These are phyloP conservation scores for Scedosporium boydii DNA, from an alignment of 2,329 filamentous ascomycete genomes.

Conservation along the genomic window DNA sequence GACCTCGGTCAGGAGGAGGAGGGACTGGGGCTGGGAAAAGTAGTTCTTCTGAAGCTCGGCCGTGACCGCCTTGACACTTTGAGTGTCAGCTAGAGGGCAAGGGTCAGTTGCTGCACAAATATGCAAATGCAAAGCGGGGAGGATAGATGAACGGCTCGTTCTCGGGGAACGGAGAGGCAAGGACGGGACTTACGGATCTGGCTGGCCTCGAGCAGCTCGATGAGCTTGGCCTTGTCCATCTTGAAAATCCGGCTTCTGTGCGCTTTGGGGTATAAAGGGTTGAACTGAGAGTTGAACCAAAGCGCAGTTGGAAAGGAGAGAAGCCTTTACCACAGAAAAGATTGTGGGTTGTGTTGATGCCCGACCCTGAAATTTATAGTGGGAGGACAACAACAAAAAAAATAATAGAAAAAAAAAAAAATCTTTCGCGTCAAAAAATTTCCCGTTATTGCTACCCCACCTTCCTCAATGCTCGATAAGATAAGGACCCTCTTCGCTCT, in stretches of 20 bases:
- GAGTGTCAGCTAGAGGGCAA: constrained; percentile 63
- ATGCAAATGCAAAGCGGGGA: neutral
- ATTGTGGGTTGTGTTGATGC: constrained; percentile 5
- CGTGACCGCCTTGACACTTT: constrained; percentile 82
- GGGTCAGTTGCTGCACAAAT: constrained; percentile 20
- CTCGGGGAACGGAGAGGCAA: constrained; percentile 4
- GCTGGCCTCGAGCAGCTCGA: constrained; percentile 78
- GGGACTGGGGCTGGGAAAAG: constrained; percentile 76
- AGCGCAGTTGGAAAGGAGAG: neutral
- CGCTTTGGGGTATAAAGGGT: neutral
- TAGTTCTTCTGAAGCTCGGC: constrained; percentile 86
- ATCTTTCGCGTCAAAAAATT: constrained; percentile 7
- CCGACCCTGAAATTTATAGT: constrained; percentile 5
- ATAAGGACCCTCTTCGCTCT: neutral
- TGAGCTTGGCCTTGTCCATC: constrained; percentile 59
- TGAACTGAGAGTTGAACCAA: neutral
- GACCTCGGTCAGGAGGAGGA: constrained; percentile 81
- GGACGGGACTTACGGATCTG: constrained; percentile 62
- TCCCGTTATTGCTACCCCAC: constrained; percentile 4
- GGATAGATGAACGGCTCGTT: constrained; percentile 8
- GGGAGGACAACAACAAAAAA: constrained; percentile 1
- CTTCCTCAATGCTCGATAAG: constrained; percentile 4
- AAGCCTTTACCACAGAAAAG: neutral
- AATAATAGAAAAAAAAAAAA: constrained; percentile 2
- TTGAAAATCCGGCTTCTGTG: constrained; percentile 10